Evolutionary conservation across 2,329 filamentous ascomycete genomes (phyloP).

Genomic region (Trichoderma koningii): DNA sequence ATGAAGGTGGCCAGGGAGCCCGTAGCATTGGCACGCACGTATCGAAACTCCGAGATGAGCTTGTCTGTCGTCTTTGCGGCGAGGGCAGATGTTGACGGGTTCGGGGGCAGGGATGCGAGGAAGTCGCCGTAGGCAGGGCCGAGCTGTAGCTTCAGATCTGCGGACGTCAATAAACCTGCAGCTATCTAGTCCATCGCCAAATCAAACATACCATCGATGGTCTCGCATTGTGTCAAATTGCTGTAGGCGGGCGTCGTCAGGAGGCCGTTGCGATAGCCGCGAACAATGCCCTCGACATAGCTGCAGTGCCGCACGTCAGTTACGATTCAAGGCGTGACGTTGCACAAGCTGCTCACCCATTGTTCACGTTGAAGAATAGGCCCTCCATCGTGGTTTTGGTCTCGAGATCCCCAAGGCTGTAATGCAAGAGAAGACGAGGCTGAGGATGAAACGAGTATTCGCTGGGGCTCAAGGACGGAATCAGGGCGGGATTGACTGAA

Average conservation of each 20-base stretch:
- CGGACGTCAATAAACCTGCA: not conserved
- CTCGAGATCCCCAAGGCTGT: not conserved
- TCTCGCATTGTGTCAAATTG: constrained; percentile 97
- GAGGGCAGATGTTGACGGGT: constrained; percentile 93
- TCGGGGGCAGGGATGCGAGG: constrained; percentile 87
- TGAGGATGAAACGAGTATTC: constrained; percentile 9
- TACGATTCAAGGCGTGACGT: not conserved
- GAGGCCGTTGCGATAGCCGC: constrained; percentile 92
- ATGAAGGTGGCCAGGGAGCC: constrained; percentile 93
- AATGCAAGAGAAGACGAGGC: not conserved
- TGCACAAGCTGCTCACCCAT: constrained; percentile 65
- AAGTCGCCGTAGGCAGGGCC: constrained; percentile 97
- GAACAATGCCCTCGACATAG: constrained; percentile 96
- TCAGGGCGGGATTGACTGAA: no score
- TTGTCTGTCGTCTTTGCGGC: constrained; percentile 97
- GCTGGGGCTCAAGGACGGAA: not conserved
- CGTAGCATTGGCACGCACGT: constrained; percentile 89
- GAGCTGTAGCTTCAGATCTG: constrained; percentile 97
- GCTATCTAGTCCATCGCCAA: not conserved
- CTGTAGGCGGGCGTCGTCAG: constrained; percentile 88
- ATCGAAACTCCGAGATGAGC: constrained; percentile 95
- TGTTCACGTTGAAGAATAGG: constrained; percentile 91
- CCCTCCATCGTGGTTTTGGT: constrained; percentile 69
- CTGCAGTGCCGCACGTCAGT: constrained; percentile 48
- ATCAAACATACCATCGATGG: constrained; percentile 74